Percentiles rank a stretch among this genome's conserved stretches.
These are phyloP conservation scores for Citrus glauca DNA, from an alignment of 345 rosid species.

Conservation along the genomic window DNA sequence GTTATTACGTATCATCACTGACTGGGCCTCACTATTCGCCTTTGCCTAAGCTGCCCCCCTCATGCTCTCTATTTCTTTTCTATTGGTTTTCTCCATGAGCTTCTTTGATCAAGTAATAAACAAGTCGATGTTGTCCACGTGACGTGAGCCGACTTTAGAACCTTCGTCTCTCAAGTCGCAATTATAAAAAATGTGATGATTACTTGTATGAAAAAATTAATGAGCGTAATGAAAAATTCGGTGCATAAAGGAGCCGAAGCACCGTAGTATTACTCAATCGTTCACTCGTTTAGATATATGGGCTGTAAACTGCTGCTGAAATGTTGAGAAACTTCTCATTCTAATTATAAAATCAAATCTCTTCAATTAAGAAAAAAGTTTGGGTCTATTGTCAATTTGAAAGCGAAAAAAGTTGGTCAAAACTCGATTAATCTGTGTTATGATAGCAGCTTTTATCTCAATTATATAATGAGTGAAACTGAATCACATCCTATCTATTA, in stretches of 20 bases:
- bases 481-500: neutral
- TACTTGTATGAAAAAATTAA: too few species aligned
- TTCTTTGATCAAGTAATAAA: slow-evolving; percentile 6
- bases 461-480: neutral
- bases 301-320: neutral
- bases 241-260: too few species aligned
- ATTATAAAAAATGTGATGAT: neutral
- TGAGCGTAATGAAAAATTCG: too few species aligned
- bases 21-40: slow-evolving; percentile 3
- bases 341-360: neutral
- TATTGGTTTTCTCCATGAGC: slow-evolving; percentile 7
- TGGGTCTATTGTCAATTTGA: neutral
- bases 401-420: neutral
- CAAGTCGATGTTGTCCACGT: slow-evolving; percentile 11
- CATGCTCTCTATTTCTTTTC: neutral
- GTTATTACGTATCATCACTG: neutral
- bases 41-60: neutral
- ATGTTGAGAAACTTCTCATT: neutral
- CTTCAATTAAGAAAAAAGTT: neutral
- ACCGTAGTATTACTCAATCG: neutral
- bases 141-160: slow-evolving; percentile 15
- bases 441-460: neutral
- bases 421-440: neutral
- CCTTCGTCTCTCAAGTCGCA: neutral
- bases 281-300: too few species aligned